A percentile compares a stretch with the other conserved stretches of the same genome.
phyloP scores from a whole-genome alignment of 495 filamentous ascomycete species.

The Penicillium herquei region DNA sequence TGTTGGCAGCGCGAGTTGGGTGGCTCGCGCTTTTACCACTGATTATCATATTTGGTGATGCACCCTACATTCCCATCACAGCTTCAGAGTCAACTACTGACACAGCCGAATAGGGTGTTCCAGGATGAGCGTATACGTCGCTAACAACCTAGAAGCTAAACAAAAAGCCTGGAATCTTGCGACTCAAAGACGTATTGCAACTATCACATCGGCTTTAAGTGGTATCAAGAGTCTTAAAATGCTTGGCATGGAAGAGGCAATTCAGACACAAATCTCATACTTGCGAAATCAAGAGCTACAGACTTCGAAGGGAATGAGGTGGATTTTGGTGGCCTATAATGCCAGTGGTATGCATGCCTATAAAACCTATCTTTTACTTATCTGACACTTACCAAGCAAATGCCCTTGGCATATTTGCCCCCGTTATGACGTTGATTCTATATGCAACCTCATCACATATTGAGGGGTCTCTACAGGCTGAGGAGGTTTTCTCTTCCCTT shows the following conservation, averaged over 20 bases:
- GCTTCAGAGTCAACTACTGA: too few species aligned
- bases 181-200: constrained; percentile 50
- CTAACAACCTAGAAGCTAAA: constrained; percentile 26
- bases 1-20: constrained; percentile 51
- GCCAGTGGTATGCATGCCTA: constrained; percentile 34
- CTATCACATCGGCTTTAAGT: constrained; percentile 43
- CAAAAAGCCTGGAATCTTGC: constrained; percentile 46
- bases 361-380: not conserved
- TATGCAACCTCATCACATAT: not conserved
- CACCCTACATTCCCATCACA: too few species aligned
- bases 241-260: constrained; percentile 44
- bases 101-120: constrained; percentile 11
- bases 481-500: constrained; percentile 49
- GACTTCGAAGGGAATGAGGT: constrained; percentile 35
- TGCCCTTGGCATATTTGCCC: not conserved
- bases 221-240: constrained; percentile 58
- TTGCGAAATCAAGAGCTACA: constrained; percentile 46
- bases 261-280: constrained; percentile 21
- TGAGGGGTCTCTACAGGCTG: constrained; percentile 29
- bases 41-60: constrained; percentile 23
- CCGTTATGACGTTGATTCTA: not conserved
- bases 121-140: constrained; percentile 21
- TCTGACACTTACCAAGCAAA: not conserved
- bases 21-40: constrained; percentile 46
- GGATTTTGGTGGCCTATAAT: constrained; percentile 43